phyloP scores from a whole-genome alignment of 257 asterid genomes.

The Capsicum pubescens region DNA sequence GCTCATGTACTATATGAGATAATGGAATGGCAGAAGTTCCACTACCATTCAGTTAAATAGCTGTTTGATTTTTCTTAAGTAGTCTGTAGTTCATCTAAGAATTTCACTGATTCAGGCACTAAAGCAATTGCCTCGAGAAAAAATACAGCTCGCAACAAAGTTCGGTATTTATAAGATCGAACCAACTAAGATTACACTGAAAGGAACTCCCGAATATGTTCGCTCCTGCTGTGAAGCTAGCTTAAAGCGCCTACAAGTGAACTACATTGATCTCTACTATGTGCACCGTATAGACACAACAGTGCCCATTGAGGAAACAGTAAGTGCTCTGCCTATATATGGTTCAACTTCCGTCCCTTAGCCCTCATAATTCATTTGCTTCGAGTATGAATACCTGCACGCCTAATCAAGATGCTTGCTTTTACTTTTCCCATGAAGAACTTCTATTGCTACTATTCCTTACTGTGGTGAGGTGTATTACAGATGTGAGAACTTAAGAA shows the following conservation, averaged over 20 bases:
- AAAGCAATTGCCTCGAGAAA: constrained; percentile 66
- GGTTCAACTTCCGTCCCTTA: neutral
- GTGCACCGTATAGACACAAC: constrained; percentile 58
- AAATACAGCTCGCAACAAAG: constrained; percentile 65
- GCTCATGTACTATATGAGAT: neutral
- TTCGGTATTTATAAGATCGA: constrained; percentile 51
- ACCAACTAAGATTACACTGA: constrained; percentile 44
- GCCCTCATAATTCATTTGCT: neutral
- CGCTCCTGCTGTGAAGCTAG: constrained; percentile 72
- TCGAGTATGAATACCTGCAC: neutral
- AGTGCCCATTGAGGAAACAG: constrained; percentile 71
- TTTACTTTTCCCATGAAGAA: neutral
- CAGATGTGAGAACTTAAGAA: constrained; percentile 65
- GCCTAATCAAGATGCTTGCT: neutral
- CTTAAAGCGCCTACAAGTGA: constrained; percentile 61
- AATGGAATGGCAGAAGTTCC: neutral
- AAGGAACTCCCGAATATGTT: constrained; percentile 65
- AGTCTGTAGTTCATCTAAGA: neutral
- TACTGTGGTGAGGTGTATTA: neutral
- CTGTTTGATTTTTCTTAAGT: neutral
- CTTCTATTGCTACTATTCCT: neutral
- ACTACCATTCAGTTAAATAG: neutral
- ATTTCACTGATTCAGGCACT: constrained; percentile 49
- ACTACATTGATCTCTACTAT: constrained; percentile 66
- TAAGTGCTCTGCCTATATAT: constrained; percentile 32